Conservation (phyloP, 805 yeast species). For the Yarrowia osloensis region DNA sequence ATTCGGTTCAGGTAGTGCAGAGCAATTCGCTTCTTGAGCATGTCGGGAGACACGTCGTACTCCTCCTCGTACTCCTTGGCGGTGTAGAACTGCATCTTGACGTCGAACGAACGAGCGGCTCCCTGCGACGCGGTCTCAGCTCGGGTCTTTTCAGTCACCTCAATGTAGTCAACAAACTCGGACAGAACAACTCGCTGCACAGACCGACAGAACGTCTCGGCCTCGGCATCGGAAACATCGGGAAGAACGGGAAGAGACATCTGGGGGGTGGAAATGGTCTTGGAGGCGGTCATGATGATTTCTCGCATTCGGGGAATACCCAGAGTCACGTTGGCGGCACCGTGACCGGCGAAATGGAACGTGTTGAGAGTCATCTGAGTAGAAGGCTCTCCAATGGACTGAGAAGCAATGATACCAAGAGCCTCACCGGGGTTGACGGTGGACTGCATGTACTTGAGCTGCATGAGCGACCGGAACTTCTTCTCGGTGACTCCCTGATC, state of each 20-base stretch:
- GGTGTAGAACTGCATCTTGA: slow-evolving; percentile 74
- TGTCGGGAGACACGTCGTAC: slow-evolving; percentile 81
- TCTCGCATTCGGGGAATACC: slow-evolving; percentile 99
- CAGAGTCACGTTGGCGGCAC: slow-evolving; percentile 98
- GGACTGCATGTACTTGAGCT: slow-evolving; percentile 96
- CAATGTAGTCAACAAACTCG: slow-evolving; percentile 82
- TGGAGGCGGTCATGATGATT: slow-evolving; percentile 98
- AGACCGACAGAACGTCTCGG: slow-evolving; percentile 90
- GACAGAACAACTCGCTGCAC: slow-evolving; percentile 81
- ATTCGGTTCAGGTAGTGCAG: slow-evolving; percentile 65
- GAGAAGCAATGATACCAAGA: slow-evolving; percentile 97
- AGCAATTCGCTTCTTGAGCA: slow-evolving; percentile 69
- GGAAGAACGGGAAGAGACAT: slow-evolving; percentile 86
- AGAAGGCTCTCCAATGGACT: slow-evolving; percentile 98
- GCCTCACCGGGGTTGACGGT: slow-evolving; percentile 95
- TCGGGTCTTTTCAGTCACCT: slow-evolving; percentile 82
- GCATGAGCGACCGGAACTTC: slow-evolving; percentile 96
- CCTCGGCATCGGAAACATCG: slow-evolving; percentile 81
- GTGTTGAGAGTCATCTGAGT: slow-evolving; percentile 98
- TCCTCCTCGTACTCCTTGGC: slow-evolving; percentile 77
- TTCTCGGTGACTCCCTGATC: slow-evolving; percentile 62
- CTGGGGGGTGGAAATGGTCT: slow-evolving; percentile 96
- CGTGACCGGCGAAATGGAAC: slow-evolving; percentile 99
- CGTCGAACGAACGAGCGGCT: slow-evolving; percentile 66
- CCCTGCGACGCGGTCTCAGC: slow-evolving; percentile 45